Base-by-base conservation (phyloP, 805 yeast genomes). In the Metschnikowia dekortorum region DNA sequence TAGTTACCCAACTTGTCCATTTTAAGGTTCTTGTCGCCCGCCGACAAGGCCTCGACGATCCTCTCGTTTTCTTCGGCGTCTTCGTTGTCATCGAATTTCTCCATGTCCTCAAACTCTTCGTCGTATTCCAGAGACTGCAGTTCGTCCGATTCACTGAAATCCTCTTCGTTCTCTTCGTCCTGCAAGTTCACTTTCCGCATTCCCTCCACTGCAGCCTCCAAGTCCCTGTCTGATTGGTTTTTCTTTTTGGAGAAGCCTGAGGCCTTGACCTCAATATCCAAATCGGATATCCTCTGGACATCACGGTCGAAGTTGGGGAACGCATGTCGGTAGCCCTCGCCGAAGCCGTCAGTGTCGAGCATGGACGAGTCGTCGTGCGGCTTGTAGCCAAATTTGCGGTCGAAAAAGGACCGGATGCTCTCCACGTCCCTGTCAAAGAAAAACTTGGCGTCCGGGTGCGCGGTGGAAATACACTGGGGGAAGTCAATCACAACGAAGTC, bases 401-500 rank as follows among this genome's bases (percentile, higher is more conserved):
- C 83, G 71, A 94, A 94, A 62, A 92, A 94, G 42, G 83, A 76
- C 54, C 90, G 78, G 48, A 94, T 84, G 67, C 98, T 91, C 50
- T 89, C 87, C 26, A 94, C 95, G 69, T 94, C 99, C 71, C 99
- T 80, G 59, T 88, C 82, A 68, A 94, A 94, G 66, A 89, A 91
- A 50, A 77, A 80, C 54, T 85, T 85, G 6, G 98, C 97, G 65
- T 94, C 97, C 3, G 74, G 76, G 64, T 94, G 99, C 57, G 87
- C 91, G 42, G 88, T 87, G 22, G 97, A 89, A 14, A 94, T 87
- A 81, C 97, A 92, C 69, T 94, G 99, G 3, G 99, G 99, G 75
- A 94, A 94, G 76, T 94, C 99, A 61, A 94, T 92, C 29, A 94
- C 96, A 18, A 91, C 85, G 61, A 90, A 89, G 45, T 88, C 94